Conservation (phyloP, 1,139 yeast species). For the Candida pseudoviswanathii region DNA sequence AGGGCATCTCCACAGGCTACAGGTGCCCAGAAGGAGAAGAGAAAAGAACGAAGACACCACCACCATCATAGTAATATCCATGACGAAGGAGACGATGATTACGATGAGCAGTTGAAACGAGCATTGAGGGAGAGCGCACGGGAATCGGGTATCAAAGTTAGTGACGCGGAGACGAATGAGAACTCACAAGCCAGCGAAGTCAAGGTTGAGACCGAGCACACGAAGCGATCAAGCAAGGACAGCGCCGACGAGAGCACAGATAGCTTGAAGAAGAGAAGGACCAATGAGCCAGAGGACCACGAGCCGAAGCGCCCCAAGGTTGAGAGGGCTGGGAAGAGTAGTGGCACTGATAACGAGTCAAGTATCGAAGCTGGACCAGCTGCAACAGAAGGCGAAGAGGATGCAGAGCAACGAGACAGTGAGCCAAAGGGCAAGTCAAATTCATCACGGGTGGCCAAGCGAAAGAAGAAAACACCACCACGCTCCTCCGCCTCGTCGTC, state of each 20-base stretch:
- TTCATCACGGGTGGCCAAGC: slow-evolving; percentile 5
- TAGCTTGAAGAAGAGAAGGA: not conserved
- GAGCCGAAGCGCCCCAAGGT: slow-evolving; percentile 1
- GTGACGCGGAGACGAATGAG: slow-evolving; percentile 8
- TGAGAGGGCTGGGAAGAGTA: not conserved
- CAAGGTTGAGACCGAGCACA: not conserved
- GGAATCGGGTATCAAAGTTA: slow-evolving; percentile 24
- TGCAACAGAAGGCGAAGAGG: not conserved
- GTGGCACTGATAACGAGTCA: slow-evolving; percentile 1
- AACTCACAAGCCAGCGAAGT: not conserved
- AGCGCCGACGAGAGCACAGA: not conserved
- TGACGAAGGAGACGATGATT: slow-evolving; percentile 47
- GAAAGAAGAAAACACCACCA: slow-evolving; percentile 4
- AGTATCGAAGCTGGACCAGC: not conserved
- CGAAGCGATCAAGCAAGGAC: not conserved
- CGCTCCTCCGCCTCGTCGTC: not conserved
- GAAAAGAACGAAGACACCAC: slow-evolving; percentile 77
- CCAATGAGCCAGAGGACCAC: not conserved
- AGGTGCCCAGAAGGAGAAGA: slow-evolving; percentile 56
- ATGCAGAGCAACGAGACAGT: too few relatives aligned
- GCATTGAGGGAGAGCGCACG: slow-evolving; percentile 74
- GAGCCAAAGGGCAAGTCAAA: not conserved
- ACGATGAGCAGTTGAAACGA: slow-evolving; percentile 67
- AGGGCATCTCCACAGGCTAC: not conserved
- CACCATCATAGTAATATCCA: slow-evolving; percentile 5